These are phyloP conservation scores for Oryza australiensis DNA, from an alignment of 176 grass and related monocot species.

Conservation along the genomic window DNA sequence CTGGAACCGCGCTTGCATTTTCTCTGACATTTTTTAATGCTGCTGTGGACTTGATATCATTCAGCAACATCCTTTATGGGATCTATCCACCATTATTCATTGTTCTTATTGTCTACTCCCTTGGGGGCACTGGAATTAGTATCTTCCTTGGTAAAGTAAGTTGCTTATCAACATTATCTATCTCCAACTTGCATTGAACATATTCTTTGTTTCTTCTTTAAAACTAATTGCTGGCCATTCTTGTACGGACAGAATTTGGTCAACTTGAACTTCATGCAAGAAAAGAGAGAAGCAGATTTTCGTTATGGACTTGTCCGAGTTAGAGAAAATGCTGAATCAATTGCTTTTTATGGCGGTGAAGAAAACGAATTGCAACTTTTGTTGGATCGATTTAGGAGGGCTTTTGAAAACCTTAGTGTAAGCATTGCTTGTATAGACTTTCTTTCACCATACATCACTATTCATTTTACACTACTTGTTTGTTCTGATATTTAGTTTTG, in stretches of 20 bases:
- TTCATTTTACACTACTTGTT: slow-evolving; percentile 14
- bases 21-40: slow-evolving; percentile 89
- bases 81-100: slow-evolving; percentile 94
- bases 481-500: background rate
- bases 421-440: slow-evolving; percentile 24
- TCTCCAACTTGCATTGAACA: background rate
- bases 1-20: slow-evolving; percentile 87
- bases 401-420: slow-evolving; percentile 94
- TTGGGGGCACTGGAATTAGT: slow-evolving; percentile 89
- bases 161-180: slow-evolving; percentile 14
- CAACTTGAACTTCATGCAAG: slow-evolving; percentile 99
- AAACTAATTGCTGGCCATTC: slow-evolving; percentile 25
- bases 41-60: slow-evolving; percentile 91
- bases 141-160: slow-evolving; percentile 92
- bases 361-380: slow-evolving; percentile 93
- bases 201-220: slow-evolving; percentile 24
- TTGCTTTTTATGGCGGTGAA: slow-evolving; percentile 96
- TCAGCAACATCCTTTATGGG: slow-evolving; percentile 96
- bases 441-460: slow-evolving; percentile 8
- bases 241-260: slow-evolving; percentile 73
- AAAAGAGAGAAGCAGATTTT: slow-evolving; percentile 99
- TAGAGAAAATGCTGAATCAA: slow-evolving; percentile 98
- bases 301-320: slow-evolving; percentile 92
- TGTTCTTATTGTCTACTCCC: slow-evolving; percentile 94
- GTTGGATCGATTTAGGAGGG: slow-evolving; percentile 83